Evolutionary conservation across 768 basidiomycete genomes (phyloP).

Genomic region (Trametes sanguinea): DNA sequence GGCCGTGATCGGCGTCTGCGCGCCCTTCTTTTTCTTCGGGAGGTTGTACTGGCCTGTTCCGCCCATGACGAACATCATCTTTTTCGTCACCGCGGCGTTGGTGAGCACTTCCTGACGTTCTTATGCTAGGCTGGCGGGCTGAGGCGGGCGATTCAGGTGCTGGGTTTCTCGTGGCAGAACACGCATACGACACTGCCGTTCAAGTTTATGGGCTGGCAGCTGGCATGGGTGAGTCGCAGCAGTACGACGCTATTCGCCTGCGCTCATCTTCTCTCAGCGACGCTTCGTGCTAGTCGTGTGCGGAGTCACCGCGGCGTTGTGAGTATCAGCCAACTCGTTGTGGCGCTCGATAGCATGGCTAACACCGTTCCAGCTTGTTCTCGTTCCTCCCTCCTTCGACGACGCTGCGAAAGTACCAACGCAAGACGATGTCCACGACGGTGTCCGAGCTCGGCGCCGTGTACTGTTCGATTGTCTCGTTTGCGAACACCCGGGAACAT

Average conservation of each 20-base stretch:
- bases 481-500: constrained; percentile 54
- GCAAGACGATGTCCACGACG: constrained; percentile 67
- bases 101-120: constrained; percentile 40
- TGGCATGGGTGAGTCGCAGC: constrained; percentile 65
- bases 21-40: constrained; percentile 72
- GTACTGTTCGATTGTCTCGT: constrained; percentile 77
- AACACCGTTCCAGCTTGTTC: constrained; percentile 47
- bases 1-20: constrained; percentile 64
- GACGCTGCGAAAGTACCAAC: constrained; percentile 73
- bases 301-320: constrained; percentile 82
- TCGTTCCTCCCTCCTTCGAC: constrained; percentile 75
- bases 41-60: constrained; percentile 73
- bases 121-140: neutral
- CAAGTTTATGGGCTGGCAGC: constrained; percentile 59
- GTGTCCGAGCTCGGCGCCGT: constrained; percentile 66
- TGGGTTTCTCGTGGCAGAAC: constrained; percentile 77
- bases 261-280: constrained; percentile 38
- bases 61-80: constrained; percentile 70
- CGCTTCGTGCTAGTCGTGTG: constrained; percentile 69
- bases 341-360: neutral
- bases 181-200: constrained; percentile 46
- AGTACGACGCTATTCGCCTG: neutral
- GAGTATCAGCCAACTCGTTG: constrained; percentile 31
- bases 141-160: constrained; percentile 42
- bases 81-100: constrained; percentile 62